phyloP scores from a whole-genome alignment of 2,329 filamentous ascomycete species.

The Truncatella angustata region DNA sequence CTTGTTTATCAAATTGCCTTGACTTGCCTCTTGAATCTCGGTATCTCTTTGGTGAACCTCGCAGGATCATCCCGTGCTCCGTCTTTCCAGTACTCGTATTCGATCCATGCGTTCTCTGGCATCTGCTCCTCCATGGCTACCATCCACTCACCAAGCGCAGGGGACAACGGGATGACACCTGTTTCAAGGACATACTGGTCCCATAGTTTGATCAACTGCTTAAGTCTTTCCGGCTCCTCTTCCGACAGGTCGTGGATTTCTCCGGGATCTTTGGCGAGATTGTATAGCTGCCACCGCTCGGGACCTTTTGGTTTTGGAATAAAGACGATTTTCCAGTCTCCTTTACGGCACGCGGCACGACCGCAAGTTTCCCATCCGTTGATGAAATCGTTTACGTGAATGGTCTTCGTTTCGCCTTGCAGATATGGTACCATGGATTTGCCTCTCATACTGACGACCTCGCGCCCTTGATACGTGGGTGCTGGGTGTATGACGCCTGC shows the following conservation, averaged over 20 bases:
- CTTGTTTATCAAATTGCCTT: slow-evolving; percentile 19
- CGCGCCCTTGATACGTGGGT: slow-evolving; percentile 40
- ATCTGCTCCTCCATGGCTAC: slow-evolving; percentile 63
- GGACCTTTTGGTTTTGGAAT: slow-evolving; percentile 47
- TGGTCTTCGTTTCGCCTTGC: slow-evolving; percentile 20
- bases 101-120: slow-evolving; percentile 64
- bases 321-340: slow-evolving; percentile 41
- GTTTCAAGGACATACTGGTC: slow-evolving; percentile 47
- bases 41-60: slow-evolving; percentile 37
- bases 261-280: slow-evolving; percentile 42
- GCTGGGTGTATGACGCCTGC: slow-evolving; percentile 50
- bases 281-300: slow-evolving; percentile 49
- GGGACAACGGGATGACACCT: slow-evolving; percentile 57
- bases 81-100: slow-evolving; percentile 61
- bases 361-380: slow-evolving; percentile 36
- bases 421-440: slow-evolving; percentile 33
- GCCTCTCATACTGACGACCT: slow-evolving; percentile 32
- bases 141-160: slow-evolving; percentile 56
- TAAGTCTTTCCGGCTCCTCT: slow-evolving; percentile 28
- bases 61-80: slow-evolving; percentile 41
- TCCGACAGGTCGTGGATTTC: slow-evolving; percentile 39
- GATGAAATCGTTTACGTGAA: slow-evolving; percentile 35
- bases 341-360: slow-evolving; percentile 31
- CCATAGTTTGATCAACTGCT: slow-evolving; percentile 32
- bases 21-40: slow-evolving; percentile 24